These are phyloP conservation scores for Vaccinium macrocarpon DNA, from an alignment of 148 eudicot genomes.

Conservation along the genomic window DNA sequence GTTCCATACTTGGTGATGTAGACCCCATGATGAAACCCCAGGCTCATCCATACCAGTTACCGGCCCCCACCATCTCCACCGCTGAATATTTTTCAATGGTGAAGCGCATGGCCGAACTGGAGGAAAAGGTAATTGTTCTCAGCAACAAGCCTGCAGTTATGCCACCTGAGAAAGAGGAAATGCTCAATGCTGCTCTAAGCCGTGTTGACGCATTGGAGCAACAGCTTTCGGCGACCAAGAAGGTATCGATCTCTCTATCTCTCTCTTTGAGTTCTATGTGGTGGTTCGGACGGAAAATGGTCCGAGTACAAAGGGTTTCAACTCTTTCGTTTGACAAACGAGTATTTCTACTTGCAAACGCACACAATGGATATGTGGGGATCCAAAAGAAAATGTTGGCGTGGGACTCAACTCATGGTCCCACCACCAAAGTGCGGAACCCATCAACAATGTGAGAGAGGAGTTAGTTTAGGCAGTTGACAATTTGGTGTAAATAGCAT, in stretches of 20 bases:
- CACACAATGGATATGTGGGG: not conserved
- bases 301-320: not conserved
- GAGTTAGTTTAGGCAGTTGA: not conserved
- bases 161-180: slow-evolving; percentile 91
- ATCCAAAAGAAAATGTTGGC: too few species aligned
- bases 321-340: not conserved
- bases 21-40: slow-evolving; percentile 33
- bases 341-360: not conserved
- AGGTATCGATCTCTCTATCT: slow-evolving; percentile 38
- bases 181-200: slow-evolving; percentile 65
- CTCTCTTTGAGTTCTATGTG: not conserved
- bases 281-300: not conserved
- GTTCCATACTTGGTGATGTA: slow-evolving; percentile 29
- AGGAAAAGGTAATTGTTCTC: slow-evolving; percentile 69
- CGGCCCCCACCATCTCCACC: slow-evolving; percentile 42
- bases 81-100: slow-evolving; percentile 63
- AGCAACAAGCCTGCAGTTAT: slow-evolving; percentile 47
- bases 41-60: slow-evolving; percentile 17
- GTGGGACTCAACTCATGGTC: too few species aligned
- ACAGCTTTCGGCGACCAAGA: slow-evolving; percentile 67
- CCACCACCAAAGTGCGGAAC: not conserved
- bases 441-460: not conserved
- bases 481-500: not conserved
- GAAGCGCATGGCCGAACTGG: slow-evolving; percentile 87
- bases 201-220: slow-evolving; percentile 73